Percentiles rank a stretch among this genome's conserved stretches.
Evolutionary conservation across 2,329 filamentous ascomycete genomes (phyloP).

Genomic region (Lasiodiplodia hormozganensis): DNA sequence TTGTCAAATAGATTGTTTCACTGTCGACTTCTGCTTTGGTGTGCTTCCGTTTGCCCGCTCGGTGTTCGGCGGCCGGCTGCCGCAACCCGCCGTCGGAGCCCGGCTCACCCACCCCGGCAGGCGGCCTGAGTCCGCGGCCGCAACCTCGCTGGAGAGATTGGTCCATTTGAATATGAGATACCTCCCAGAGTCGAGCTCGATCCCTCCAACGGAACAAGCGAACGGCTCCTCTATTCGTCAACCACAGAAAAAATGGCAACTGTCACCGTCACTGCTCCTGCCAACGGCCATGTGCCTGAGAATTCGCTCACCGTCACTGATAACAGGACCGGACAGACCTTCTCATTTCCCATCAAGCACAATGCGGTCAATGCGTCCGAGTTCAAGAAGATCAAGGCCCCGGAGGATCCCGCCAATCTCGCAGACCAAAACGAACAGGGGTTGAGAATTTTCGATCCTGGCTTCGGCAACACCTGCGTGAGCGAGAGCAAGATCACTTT

Average conservation of each 20-base stretch:
- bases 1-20: no score
- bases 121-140: not conserved
- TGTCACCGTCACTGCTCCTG: not conserved
- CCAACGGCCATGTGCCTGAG: not conserved
- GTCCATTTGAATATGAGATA: conserved; percentile 4
- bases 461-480: conserved; percentile 44
- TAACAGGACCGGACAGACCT: conserved; percentile 38
- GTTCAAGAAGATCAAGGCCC: conserved; percentile 39
- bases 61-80: conserved; percentile 1
- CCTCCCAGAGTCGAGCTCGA: not conserved
- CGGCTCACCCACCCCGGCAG: not conserved
- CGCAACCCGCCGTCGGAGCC: not conserved
- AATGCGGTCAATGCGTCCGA: conserved; percentile 41
- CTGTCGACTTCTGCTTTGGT: not conserved
- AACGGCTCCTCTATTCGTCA: not conserved
- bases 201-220: no score
- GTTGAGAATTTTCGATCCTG: conserved; percentile 45
- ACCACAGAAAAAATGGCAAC: not conserved
- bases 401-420: not conserved
- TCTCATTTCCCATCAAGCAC: conserved; percentile 39
- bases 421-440: conserved; percentile 37
- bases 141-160: not conserved
- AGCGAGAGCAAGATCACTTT: conserved; percentile 41
- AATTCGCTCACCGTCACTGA: conserved; percentile 36
- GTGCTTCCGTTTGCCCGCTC: not conserved